Conservation (phyloP, 768 basidiomycete genomes). For the Boletus edulis region DNA sequence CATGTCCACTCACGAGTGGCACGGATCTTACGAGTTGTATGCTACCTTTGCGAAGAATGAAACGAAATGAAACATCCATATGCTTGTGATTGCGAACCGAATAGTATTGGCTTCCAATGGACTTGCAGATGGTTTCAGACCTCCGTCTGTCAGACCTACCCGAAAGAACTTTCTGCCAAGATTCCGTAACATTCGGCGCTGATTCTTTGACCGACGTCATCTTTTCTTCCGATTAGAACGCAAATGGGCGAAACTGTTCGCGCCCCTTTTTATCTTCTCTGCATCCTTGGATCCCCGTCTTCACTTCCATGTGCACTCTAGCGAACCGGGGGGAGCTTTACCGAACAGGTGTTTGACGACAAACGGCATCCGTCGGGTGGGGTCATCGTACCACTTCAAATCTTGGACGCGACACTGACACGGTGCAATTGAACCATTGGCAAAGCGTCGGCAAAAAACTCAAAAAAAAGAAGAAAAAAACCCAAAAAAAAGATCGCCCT, state of each 20-base stretch:
- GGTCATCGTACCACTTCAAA: background rate
- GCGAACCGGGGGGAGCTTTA: background rate
- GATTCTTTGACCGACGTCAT: too few species aligned
- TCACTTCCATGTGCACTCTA: background rate
- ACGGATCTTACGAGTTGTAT: slow-evolving; percentile 26
- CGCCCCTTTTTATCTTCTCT: background rate
- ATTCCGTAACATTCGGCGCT: slow-evolving; percentile 16
- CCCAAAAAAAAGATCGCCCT: background rate
- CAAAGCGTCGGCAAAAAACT: background rate
- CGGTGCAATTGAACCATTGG: background rate
- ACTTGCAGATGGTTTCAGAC: too few species aligned
- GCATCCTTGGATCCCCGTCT: slow-evolving; percentile 4
- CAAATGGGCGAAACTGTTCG: background rate
- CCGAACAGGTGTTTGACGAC: slow-evolving; percentile 3
- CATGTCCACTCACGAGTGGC: slow-evolving; percentile 11
- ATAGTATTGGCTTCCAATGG: background rate
- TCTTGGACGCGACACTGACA: background rate
- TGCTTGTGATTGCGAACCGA: slow-evolving; percentile 5
- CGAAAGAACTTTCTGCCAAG: slow-evolving; percentile 8
- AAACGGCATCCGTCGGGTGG: slow-evolving; percentile 3
- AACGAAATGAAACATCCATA: slow-evolving; percentile 42
- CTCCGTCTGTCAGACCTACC: too few species aligned
- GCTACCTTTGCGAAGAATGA: slow-evolving; percentile 35
- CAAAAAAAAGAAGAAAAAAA: background rate
- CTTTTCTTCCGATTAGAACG: slow-evolving; percentile 4